phyloP scores from a whole-genome alignment of 106 monocot species.

The Amphibolis antarctica region DNA sequence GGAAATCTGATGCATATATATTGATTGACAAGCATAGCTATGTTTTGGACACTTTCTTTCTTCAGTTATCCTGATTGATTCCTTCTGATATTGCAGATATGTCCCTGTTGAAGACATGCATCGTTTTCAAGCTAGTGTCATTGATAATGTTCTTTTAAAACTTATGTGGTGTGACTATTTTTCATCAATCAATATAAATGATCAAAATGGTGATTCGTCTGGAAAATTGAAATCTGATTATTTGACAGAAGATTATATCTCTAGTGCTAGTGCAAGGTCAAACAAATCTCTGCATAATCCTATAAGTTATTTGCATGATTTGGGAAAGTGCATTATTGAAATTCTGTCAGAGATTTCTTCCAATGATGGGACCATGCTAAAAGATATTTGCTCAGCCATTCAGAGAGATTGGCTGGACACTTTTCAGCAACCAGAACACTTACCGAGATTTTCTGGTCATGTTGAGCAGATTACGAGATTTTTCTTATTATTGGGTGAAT shows the following conservation, averaged over 20 bases:
- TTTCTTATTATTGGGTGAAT: conserved; percentile 39
- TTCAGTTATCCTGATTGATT: too few species aligned
- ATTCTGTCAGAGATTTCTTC: conserved; percentile 42
- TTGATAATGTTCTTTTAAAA: conserved; percentile 40
- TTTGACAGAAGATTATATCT: conserved; percentile 9
- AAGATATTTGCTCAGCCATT: conserved; percentile 46
- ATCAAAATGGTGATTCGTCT: conserved; percentile 11
- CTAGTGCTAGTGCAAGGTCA: conserved; percentile 20
- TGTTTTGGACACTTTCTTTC: too few species aligned
- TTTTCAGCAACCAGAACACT: conserved; percentile 35
- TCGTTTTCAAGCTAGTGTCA: conserved; percentile 32
- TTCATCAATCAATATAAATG: conserved; percentile 15
- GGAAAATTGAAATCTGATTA: conserved; percentile 9
- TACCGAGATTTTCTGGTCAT: conserved; percentile 25
- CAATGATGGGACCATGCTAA: conserved; percentile 29
- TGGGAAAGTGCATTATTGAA: conserved; percentile 59
- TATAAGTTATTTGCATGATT: conserved; percentile 43
- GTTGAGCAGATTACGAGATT: conserved; percentile 44
- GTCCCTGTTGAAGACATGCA: conserved; percentile 12
- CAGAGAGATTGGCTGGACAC: conserved; percentile 44
- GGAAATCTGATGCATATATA: too few species aligned
- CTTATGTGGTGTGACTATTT: conserved; percentile 77
- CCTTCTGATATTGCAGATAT: conserved; percentile 5
- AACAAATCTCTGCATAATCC: conserved; percentile 13
- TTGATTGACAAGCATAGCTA: too few species aligned